Conservation (phyloP, 75 land plant genomes). For the Cupressus sempervirens region DNA sequence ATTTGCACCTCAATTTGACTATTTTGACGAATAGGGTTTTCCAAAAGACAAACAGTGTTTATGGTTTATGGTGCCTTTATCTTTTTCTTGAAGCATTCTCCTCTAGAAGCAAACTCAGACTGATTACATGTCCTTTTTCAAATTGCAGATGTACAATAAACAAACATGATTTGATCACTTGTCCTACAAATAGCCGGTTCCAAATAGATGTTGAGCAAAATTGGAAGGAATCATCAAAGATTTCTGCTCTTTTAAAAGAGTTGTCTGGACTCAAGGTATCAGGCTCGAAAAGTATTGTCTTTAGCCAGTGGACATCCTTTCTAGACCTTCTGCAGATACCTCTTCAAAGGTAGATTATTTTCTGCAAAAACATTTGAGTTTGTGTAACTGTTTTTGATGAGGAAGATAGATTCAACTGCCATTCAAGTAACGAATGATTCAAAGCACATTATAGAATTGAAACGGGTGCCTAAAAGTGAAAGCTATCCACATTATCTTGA, state of each 20-base stretch:
- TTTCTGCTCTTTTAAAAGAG: conserved; percentile 56
- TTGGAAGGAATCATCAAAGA: conserved; percentile 93
- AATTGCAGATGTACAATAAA: conserved; percentile 51
- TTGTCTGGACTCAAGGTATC: conserved; percentile 42
- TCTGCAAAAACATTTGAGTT: not conserved
- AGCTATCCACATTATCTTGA: too few relatives aligned
- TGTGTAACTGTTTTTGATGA: not conserved
- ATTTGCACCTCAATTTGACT: not conserved
- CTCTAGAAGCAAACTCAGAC: not conserved
- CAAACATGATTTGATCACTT: conserved; percentile 83
- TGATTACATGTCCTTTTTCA: not conserved
- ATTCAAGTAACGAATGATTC: not conserved
- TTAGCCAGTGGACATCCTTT: conserved; percentile 98
- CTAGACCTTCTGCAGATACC: conserved; percentile 77
- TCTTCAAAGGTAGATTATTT: not conserved
- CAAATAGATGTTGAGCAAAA: conserved; percentile 73
- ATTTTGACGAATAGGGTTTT: not conserved
- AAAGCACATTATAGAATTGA: not conserved
- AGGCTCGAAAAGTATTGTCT: conserved; percentile 79
- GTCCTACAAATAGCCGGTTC: conserved; percentile 77
- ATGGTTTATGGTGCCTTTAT: not conserved
- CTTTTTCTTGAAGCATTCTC: not conserved
- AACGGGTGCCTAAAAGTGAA: not conserved
- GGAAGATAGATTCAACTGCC: not conserved
- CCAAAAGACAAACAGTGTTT: not conserved